These are phyloP conservation scores for Telopea speciosissima DNA, from an alignment of 177 flowering plant genomes.

Conservation along the genomic window DNA sequence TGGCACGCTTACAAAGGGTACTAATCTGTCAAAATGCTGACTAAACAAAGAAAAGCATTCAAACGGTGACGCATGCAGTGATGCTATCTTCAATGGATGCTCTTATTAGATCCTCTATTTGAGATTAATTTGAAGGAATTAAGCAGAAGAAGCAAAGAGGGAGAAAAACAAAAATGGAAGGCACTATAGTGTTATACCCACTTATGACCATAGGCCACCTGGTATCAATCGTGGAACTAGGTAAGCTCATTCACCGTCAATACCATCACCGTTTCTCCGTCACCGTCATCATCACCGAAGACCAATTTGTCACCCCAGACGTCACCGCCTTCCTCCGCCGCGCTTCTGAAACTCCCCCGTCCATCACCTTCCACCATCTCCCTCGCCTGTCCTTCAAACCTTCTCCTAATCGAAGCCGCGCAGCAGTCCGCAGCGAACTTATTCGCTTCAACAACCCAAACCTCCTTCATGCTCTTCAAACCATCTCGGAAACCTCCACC, in stretches of 20 bases:
- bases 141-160: too few species aligned
- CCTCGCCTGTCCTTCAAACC: neutral
- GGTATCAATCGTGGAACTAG: slow-evolving; percentile 14
- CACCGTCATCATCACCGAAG: slow-evolving; percentile 3
- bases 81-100: too few species aligned
- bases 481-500: slow-evolving; percentile 10
- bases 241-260: slow-evolving; percentile 15
- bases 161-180: neutral
- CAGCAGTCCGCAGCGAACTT: neutral
- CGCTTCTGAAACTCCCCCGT: neutral
- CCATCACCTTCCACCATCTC: slow-evolving; percentile 11
- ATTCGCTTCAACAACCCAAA: slow-evolving; percentile 5
- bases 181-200: slow-evolving; percentile 10
- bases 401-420: neutral
- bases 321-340: neutral
- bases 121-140: too few species aligned
- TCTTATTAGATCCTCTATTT: too few species aligned
- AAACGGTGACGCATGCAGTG: too few species aligned
- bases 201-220: slow-evolving; percentile 13
- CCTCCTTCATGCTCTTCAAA: slow-evolving; percentile 7
- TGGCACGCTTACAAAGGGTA: too few species aligned
- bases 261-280: neutral
- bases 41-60: too few species aligned
- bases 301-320: neutral
- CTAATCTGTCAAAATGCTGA: too few species aligned